These are phyloP conservation scores for Anaeramoeba ignava DNA, from an alignment of 78 protist species.

Conservation along the genomic window DNA sequence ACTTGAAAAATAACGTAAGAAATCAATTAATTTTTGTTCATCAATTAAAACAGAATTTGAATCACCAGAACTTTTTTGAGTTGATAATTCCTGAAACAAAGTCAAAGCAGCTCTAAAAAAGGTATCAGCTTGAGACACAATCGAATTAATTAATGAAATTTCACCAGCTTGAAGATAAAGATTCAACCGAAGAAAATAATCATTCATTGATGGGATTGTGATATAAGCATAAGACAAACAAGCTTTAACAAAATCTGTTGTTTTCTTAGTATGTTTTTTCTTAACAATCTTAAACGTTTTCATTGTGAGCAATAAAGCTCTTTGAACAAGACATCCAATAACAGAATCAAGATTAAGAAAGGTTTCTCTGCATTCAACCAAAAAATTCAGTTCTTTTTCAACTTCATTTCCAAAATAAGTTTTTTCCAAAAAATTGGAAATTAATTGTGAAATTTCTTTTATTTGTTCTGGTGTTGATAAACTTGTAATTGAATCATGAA, in stretches of 20 bases:
- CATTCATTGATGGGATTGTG: slow-evolving; percentile 63
- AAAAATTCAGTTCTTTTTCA: slow-evolving; percentile 56
- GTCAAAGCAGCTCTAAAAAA: slow-evolving; percentile 49
- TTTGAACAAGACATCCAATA: slow-evolving; percentile 30
- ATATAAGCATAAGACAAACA: slow-evolving; percentile 55
- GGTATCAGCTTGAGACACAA: slow-evolving; percentile 65
- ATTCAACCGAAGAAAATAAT: slow-evolving; percentile 30
- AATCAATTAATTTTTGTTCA: slow-evolving; percentile 37
- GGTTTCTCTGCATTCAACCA: slow-evolving; percentile 55
- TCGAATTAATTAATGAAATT: slow-evolving; percentile 40
- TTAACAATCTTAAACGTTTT: slow-evolving; percentile 19
- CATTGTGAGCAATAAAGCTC: slow-evolving; percentile 33
- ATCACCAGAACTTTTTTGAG: too few relatives aligned
- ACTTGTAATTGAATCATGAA: slow-evolving; percentile 58
- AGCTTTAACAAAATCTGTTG: slow-evolving; percentile 55
- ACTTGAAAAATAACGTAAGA: neutral
- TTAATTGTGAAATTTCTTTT: slow-evolving; percentile 40
- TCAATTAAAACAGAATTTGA: slow-evolving; percentile 6
- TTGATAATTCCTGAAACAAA: slow-evolving; percentile 49
- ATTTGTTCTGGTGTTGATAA: slow-evolving; percentile 48
- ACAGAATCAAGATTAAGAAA: slow-evolving; percentile 57
- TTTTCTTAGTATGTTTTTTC: slow-evolving; percentile 51
- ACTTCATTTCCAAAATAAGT: slow-evolving; percentile 50
- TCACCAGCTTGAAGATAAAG: slow-evolving; percentile 37
- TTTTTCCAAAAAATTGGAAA: slow-evolving; percentile 34